phyloP scores from a whole-genome alignment of 2,329 filamentous ascomycete genomes.

The Thielaviopsis punctulata region DNA sequence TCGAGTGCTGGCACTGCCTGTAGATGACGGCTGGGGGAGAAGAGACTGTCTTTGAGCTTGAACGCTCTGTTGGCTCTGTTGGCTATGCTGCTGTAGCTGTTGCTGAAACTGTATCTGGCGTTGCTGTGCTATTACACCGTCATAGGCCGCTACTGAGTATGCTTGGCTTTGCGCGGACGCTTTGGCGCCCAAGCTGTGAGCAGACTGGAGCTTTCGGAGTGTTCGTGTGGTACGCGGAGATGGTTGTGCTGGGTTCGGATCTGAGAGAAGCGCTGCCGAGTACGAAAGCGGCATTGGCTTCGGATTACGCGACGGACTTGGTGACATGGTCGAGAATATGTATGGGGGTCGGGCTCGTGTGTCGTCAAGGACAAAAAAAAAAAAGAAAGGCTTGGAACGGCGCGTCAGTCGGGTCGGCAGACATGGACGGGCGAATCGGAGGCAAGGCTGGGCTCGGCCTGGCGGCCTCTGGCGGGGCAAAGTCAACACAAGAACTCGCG shows the following conservation, averaged over 20 bases:
- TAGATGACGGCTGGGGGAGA: conserved; percentile 11
- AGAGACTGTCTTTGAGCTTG: conserved; percentile 2
- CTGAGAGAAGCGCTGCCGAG: background rate
- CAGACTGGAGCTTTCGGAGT: conserved; percentile 58
- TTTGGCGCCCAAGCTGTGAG: conserved; percentile 48
- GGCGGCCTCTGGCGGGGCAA: background rate
- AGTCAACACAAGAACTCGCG: background rate
- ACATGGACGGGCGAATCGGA: background rate
- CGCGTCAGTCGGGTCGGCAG: background rate
- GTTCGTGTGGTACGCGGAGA: conserved; percentile 49
- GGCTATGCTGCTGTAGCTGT: conserved; percentile 20
- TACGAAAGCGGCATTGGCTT: background rate
- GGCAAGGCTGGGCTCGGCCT: background rate
- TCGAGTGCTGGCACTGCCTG: background rate
- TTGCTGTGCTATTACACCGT: conserved; percentile 41
- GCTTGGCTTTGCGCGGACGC: conserved; percentile 28
- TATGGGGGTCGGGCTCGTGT: too few relatives aligned
- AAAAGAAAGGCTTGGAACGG: background rate
- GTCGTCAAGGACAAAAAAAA: background rate
- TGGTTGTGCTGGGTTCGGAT: conserved; percentile 31
- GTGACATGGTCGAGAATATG: background rate
- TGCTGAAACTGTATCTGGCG: conserved; percentile 30
- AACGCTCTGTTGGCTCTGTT: conserved; percentile 17
- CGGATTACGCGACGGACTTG: background rate
- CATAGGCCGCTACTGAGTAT: conserved; percentile 18